Evolutionary conservation across 768 basidiomycete genomes (phyloP).

Genomic region (Paxillus involutus): DNA sequence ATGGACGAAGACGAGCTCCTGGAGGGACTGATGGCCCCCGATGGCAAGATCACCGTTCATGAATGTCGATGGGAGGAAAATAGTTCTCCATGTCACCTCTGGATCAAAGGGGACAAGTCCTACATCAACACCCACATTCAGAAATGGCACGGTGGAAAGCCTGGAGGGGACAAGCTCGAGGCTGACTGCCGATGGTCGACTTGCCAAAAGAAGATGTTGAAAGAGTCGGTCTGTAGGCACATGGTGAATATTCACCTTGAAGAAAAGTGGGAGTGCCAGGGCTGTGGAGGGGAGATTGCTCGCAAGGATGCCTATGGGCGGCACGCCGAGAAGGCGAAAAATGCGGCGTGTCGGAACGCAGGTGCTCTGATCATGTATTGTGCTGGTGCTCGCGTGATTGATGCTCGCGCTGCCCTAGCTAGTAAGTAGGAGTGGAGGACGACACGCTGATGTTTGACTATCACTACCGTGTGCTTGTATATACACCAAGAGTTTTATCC

Average conservation of each 20-base stretch:
- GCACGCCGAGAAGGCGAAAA: slow-evolving; percentile 1
- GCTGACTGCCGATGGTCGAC: slow-evolving; percentile 9
- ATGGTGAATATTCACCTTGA: slow-evolving; percentile 14
- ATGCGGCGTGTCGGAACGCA: not conserved
- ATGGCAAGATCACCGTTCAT: slow-evolving; percentile 5
- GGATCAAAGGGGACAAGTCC: slow-evolving; percentile 16
- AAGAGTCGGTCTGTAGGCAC: slow-evolving; percentile 23
- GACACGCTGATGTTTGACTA: no score
- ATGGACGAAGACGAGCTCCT: slow-evolving; percentile 14
- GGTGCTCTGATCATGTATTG: slow-evolving; percentile 12
- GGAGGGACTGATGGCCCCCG: not conserved
- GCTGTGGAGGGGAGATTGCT: slow-evolving; percentile 8
- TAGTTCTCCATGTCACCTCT: slow-evolving; percentile 7
- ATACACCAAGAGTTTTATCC: no score
- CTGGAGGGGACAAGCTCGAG: slow-evolving; percentile 9
- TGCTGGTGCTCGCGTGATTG: not conserved
- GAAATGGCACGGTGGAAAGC: slow-evolving; percentile 15
- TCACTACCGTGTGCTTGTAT: no score
- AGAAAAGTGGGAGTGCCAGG: slow-evolving; percentile 12
- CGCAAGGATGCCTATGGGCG: slow-evolving; percentile 9
- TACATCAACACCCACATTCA: slow-evolving; percentile 14
- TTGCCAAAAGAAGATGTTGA: slow-evolving; percentile 20
- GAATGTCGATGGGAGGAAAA: slow-evolving; percentile 14
- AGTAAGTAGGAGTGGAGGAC: not conserved
- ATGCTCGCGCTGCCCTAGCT: slow-evolving; percentile 6